Evolutionary conservation across 2,329 filamentous ascomycete species (phyloP).

Genomic region (Aspergillus ibericus): DNA sequence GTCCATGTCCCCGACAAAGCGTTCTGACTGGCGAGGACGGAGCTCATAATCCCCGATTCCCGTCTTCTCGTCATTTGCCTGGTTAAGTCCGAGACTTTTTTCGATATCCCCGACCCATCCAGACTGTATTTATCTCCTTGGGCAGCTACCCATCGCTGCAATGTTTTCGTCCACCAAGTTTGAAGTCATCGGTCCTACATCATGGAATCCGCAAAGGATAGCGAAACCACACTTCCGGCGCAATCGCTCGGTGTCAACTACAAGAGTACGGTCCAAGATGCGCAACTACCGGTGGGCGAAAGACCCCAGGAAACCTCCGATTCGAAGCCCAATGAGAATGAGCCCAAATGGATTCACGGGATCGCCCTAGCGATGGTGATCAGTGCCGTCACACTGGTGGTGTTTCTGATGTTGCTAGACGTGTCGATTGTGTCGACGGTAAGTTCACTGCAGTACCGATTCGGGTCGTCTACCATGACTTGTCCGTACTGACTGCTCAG

Average conservation of each 20-base stretch:
- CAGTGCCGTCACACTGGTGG: conserved; percentile 42
- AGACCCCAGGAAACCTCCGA: not conserved
- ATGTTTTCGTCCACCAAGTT: not conserved
- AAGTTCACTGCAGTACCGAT: not conserved
- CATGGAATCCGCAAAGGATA: not conserved
- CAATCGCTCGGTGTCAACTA: not conserved
- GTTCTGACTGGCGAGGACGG: not conserved
- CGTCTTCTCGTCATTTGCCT: not conserved
- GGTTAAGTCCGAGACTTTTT: not conserved
- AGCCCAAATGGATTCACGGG: conserved; percentile 19
- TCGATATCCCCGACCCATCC: not conserved
- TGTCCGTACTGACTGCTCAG: conserved; percentile 15
- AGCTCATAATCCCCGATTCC: not conserved
- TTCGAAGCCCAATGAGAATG: not conserved
- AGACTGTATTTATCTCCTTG: not conserved
- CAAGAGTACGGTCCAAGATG: not conserved
- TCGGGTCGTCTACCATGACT: not conserved
- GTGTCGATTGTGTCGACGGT: conserved; percentile 56
- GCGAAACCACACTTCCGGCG: not conserved
- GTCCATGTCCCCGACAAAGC: not conserved
- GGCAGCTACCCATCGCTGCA: not conserved
- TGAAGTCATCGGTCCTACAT: not conserved
- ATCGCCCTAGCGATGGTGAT: conserved; percentile 27
- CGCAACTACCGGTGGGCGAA: not conserved
- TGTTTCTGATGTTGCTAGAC: conserved; percentile 54